Base-by-base conservation (phyloP, 257 asterid genomes). In the Nemophila menziesii region DNA sequence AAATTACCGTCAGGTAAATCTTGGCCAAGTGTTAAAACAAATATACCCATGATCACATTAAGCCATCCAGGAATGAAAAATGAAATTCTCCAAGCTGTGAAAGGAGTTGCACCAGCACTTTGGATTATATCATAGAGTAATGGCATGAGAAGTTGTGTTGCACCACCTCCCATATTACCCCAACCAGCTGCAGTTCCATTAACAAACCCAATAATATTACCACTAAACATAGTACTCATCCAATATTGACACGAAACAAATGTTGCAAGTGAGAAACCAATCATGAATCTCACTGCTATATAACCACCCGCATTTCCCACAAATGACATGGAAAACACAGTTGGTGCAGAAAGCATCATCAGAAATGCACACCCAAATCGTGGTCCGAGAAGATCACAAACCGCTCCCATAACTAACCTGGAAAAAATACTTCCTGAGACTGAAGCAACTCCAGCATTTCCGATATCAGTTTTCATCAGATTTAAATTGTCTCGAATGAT, bases 141-240 rank as follows among this genome's bases (percentile, higher is more conserved):
- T 0, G 94, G 97, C 97, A 86, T 86, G 52, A 86, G 76, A 6
- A 86, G 72, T 63, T 86, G 96, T 0, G 92, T 70, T 0, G 90
- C 93, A 0, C 97, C 92, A 22, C 95, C 94, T 23, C 97, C 97
- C 10, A 82, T 87, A 36, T 86, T 86, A 0, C 97, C 97, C 97
- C 97, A 82, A 0, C 97, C 95, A 4, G 85, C 97, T 0, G 95
- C 55, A 5, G 79, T 19, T 7, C 97, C 94, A 42, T 86, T 86
- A 3, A 92, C 95, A 0, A 89, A 74, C 42, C 81, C 97, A 24
- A 87, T 81, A 17, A 87, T 83, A 0, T 20, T 64, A 0, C 54
- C 17, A 7, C 67, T 60, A 61, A 87, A 87, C 67, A 87, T 43
- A 4, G 95, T 74, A 58, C 97, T 87, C 95, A 82, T 79, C 97